Percentiles rank a stretch among this genome's conserved stretches.
phyloP scores from a whole-genome alignment of 345 rosid genomes.

The Eucalyptus sp. region DNA sequence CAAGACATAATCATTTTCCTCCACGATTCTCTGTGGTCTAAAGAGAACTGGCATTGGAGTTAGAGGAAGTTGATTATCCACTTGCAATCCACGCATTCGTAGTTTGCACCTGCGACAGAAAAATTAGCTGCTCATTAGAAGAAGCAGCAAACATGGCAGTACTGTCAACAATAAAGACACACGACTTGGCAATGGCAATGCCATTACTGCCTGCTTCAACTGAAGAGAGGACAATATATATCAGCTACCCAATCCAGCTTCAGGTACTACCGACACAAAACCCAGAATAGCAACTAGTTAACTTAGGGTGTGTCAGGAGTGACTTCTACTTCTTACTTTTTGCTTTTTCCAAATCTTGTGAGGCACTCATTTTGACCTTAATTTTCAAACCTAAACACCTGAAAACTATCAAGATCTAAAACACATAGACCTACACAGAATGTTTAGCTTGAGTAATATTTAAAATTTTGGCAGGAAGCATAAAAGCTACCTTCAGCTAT shows the following conservation, averaged over 20 bases:
- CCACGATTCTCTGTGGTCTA: constrained; percentile 78
- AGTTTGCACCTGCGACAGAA: constrained; percentile 58
- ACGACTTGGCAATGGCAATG: not conserved
- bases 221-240: not conserved
- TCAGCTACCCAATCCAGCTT: not conserved
- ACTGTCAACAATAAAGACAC: not conserved
- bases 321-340: not conserved
- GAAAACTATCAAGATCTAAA: not conserved
- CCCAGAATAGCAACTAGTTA: not conserved
- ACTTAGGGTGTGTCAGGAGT: not conserved
- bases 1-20: constrained; percentile 54
- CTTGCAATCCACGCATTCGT: constrained; percentile 77
- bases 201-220: not conserved
- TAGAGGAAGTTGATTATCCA: constrained; percentile 94
- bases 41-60: constrained; percentile 94
- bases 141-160: not conserved
- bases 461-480: not conserved
- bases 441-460: not conserved
- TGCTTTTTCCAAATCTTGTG: not conserved
- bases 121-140: not conserved
- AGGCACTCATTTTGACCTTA: not conserved
- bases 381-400: not conserved
- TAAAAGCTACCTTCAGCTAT: not conserved
- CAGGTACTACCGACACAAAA: not conserved
- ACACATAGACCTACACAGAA: not conserved